Evolutionary conservation across 1,139 yeast species (phyloP), one percentile per base, ranked within the genome.

Genomic region (Pichia inconspicua): DNA sequence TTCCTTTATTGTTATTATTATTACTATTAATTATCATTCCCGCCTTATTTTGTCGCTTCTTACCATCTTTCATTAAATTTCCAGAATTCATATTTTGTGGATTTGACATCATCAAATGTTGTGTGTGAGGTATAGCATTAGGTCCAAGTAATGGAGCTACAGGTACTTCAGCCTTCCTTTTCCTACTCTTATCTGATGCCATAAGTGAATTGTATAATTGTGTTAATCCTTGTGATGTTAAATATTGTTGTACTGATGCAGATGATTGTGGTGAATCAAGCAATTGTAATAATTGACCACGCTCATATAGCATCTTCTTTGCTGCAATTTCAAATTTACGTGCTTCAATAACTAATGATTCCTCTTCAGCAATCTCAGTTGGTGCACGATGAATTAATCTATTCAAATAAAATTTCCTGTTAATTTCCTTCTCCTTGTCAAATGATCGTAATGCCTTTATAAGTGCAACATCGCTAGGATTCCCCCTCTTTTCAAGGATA

Each of bases 291-390:
- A 94, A 68, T 48, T 87, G 84, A 2, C 89, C 83, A 57, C 98
- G 75, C 65, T 92, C 98, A 45, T 74, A 70, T 49, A 90, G 75
- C 76, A 92, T 85, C 62, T 87, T 84, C 69, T 88, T 90, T 0
- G 97, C 96, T 1, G 96, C 89, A 50, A 90, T 78, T 61, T 92
- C 98, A 54, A 92, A 86, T 55, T 95, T 80, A 49, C 96, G 78
- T 1, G 97, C 95, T 63, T 92, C 98, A 42, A 90, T 82, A 4
- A 92, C 88, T 46, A 92, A 71, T 0, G 96, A 88, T 64, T 94
- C 97, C 65, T 92, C 99, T 66, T 92, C 98, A 0, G 98, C 97
- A 40, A 92, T 87, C 63, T 92, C 98, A 0, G 97, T 96, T 0
- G 98, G 97, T 4, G 94, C 82, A 57, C 99, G 72, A 48, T 80